Base-by-base conservation (phyloP, 345 rosid genomes). In the Combretum micranthum region DNA sequence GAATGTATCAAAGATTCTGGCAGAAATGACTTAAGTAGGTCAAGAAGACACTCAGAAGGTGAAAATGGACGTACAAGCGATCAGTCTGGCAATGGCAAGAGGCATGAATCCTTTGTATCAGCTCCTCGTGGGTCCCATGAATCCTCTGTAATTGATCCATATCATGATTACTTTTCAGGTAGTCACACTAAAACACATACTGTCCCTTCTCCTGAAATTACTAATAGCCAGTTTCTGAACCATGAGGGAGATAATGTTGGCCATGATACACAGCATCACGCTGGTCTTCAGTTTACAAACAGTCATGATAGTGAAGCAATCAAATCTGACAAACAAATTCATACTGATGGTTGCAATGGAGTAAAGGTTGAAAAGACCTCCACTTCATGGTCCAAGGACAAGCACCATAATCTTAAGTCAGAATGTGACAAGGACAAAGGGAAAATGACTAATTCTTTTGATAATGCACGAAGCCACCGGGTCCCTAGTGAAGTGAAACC, bases 51-150 rank as follows among this genome's bases (percentile, higher is more conserved):
- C 61, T 77, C 81, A 42, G 81, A 76, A 62, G 85, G 72, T 63
- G 88, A 80, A 76, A 81, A 82, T 75, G 82, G 74, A 63, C 83
- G 78, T 47, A 70, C 72, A 71, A 79, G 81, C 75, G 84, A 83
- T 65, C 77, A 80, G 61, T 85, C 80, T 49, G 83, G 77, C 50
- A 69, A 63, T 17, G 78, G 56, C 19, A 57, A 62, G 69, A 85
- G 77, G 73, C 77, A 67, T 6, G 82, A 82, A 58, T 1, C 60
- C 57, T 44, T 53, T 25, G 39, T 32, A 32, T 32, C 39, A 4
- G 39, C 39, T 32, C 39, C 39, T 32, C 39, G 10, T 32, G 39
- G 39, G 39, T 32, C 39, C 39, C 39, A 32, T 32, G 39, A 32
- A 32, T 32, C 39, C 6, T 79, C 80, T 70, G 64, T 68, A 55